Conservation (phyloP, 352 stramenopile species). For the Globisporangium solare region DNA sequence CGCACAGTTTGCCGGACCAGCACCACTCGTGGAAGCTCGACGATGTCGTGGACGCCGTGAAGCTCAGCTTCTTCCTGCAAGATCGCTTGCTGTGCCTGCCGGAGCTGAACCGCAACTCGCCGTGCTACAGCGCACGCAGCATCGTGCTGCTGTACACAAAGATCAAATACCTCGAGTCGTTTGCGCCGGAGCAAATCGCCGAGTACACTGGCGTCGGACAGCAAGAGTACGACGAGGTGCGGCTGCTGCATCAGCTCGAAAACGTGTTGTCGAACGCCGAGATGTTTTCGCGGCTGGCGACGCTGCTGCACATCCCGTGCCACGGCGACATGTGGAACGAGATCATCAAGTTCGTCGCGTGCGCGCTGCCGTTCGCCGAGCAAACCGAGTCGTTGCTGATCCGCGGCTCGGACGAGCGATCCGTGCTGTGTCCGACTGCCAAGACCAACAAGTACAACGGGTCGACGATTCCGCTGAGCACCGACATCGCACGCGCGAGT, state of each 20-base stretch:
- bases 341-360: constrained; percentile 69
- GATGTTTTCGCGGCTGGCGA: constrained; percentile 57
- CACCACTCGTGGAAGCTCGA: constrained; percentile 32
- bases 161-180: constrained; percentile 79
- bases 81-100: constrained; percentile 68
- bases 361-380: constrained; percentile 74
- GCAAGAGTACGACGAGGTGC: constrained; percentile 63
- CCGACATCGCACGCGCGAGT: constrained; percentile 65
- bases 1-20: constrained; percentile 26
- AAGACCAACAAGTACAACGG: constrained; percentile 90
- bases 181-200: constrained; percentile 47
- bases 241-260: constrained; percentile 53
- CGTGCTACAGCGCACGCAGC: constrained; percentile 71
- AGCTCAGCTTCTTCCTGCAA: constrained; percentile 61
- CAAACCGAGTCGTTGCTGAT: constrained; percentile 82
- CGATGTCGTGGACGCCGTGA: constrained; percentile 49
- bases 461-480: constrained; percentile 63
- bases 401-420: constrained; percentile 83
- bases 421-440: constrained; percentile 52
- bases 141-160: constrained; percentile 85
- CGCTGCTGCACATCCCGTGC: constrained; percentile 62
- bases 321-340: constrained; percentile 76
- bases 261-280: constrained; percentile 55
- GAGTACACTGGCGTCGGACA: constrained; percentile 47
- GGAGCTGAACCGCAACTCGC: constrained; percentile 75